Conservation (phyloP, 345 rosid genomes). For the Citrus mangshanensis region DNA sequence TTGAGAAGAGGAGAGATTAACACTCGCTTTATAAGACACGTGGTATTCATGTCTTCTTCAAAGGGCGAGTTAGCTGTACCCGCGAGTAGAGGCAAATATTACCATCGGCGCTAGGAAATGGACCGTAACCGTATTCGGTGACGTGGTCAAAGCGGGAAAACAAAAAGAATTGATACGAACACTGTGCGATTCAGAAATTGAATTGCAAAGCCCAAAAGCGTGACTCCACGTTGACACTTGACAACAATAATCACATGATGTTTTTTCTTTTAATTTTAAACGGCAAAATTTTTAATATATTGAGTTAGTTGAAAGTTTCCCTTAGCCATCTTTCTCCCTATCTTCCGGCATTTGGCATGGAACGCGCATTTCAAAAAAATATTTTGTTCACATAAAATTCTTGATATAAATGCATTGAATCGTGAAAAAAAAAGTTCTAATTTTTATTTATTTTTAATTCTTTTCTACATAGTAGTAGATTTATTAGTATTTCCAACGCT, state of each 20-base stretch:
- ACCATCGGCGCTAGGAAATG: background rate
- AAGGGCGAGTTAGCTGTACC: background rate
- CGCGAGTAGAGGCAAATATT: background rate
- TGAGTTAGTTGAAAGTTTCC: no score
- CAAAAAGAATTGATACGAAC: background rate
- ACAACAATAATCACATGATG: background rate
- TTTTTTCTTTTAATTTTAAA: background rate
- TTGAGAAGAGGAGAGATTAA: background rate
- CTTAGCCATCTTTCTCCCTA: no score
- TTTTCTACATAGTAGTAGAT: no score
- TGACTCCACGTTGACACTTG: slow-evolving; percentile 1
- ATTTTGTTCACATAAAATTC: no score
- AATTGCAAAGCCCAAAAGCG: background rate
- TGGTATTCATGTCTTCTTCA: background rate
- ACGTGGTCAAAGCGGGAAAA: background rate
- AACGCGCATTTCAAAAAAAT: background rate
- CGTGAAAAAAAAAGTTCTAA: no score
- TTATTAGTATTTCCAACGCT: no score
- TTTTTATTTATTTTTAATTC: background rate
- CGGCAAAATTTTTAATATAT: background rate
- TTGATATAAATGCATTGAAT: no score
- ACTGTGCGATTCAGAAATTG: background rate
- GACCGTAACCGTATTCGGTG: background rate
- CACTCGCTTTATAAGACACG: background rate
- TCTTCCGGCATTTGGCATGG: background rate